Conservation (phyloP, 2,329 filamentous ascomycete genomes). For the Colletotrichum sp. region DNA sequence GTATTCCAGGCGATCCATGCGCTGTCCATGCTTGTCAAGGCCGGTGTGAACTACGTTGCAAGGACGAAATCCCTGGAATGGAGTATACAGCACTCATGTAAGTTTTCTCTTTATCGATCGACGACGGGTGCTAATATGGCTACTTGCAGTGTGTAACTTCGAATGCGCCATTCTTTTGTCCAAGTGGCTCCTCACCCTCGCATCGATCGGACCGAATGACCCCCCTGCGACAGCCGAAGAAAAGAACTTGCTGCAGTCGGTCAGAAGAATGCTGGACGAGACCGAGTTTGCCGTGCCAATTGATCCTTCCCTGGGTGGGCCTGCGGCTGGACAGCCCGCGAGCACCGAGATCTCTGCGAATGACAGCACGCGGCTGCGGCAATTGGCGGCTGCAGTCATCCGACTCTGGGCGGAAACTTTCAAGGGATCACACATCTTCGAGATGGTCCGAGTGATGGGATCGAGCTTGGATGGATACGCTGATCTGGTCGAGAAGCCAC, state of each 20-base stretch:
- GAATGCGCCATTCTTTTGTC: constrained; percentile 66
- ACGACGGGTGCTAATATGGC: constrained; percentile 20
- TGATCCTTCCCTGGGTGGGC: constrained; percentile 57
- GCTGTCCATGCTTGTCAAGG: constrained; percentile 69
- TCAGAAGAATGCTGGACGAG: constrained; percentile 65
- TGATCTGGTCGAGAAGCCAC: constrained; percentile 59
- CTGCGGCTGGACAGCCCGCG: constrained; percentile 38
- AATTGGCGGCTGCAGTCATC: constrained; percentile 62
- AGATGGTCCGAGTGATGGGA: constrained; percentile 64
- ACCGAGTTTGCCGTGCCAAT: constrained; percentile 67
- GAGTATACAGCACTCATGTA: constrained; percentile 67
- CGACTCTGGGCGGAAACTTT: constrained; percentile 67
- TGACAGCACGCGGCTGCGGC: constrained; percentile 57
- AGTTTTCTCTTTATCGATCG: constrained; percentile 31
- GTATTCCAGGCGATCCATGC: constrained; percentile 73
- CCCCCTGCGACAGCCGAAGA: constrained; percentile 57
- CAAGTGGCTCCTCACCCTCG: constrained; percentile 64
- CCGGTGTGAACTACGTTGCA: constrained; percentile 66
- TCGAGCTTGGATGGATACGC: constrained; percentile 62
- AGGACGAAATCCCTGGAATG: constrained; percentile 65
- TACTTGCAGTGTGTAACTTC: constrained; percentile 58
- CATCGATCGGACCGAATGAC: constrained; percentile 55
- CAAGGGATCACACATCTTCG: constrained; percentile 65
- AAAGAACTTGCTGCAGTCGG: constrained; percentile 57
- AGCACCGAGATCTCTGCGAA: constrained; percentile 48